Percentiles rank a stretch among this genome's conserved stretches.
Conservation (phyloP, 352 stramenopile species). For the Hyaloperonospora arabidopsidis region DNA sequence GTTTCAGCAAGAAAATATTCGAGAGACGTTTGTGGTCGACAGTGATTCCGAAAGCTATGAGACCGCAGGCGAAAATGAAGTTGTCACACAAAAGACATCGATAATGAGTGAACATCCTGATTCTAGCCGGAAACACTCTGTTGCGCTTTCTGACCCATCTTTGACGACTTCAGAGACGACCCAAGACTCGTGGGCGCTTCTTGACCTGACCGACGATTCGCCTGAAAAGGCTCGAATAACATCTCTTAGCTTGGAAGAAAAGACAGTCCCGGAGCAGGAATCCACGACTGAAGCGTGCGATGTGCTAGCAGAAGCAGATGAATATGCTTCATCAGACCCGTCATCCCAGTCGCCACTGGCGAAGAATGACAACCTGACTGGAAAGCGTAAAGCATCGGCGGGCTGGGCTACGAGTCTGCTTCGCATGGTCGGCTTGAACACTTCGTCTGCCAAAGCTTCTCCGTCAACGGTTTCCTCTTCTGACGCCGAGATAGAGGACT, state of each 20-base stretch:
- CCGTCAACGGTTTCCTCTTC: not conserved
- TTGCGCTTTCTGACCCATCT: conserved; percentile 2
- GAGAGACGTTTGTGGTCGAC: conserved; percentile 39
- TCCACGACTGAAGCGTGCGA: conserved; percentile 4
- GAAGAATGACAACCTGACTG: not conserved
- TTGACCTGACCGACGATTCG: conserved; percentile 18
- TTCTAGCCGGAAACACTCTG: conserved; percentile 1
- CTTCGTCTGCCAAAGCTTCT: conserved; percentile 6
- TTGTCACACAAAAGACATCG: conserved; percentile 5
- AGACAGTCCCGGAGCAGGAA: not conserved
- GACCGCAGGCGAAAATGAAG: conserved; percentile 18
- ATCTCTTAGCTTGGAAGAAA: not conserved
- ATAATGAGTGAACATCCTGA: not conserved
- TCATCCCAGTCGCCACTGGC: conserved; percentile 1
- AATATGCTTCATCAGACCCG: not conserved
- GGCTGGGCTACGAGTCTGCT: conserved; percentile 7
- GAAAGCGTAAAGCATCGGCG: conserved; percentile 10
- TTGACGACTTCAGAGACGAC: conserved; percentile 3
- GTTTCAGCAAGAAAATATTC: conserved; percentile 48
- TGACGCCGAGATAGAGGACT: conserved; percentile 6
- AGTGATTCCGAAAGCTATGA: conserved; percentile 47
- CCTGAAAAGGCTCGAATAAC: conserved; percentile 1
- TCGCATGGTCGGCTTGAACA: conserved; percentile 10
- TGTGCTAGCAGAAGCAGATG: not conserved
- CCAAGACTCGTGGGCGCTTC: conserved; percentile 8